A percentile compares a stretch with the other conserved stretches of the same genome.
Evolutionary conservation across 2,329 filamentous ascomycete genomes (phyloP).

Genomic region (Calonectria multiphialidica): DNA sequence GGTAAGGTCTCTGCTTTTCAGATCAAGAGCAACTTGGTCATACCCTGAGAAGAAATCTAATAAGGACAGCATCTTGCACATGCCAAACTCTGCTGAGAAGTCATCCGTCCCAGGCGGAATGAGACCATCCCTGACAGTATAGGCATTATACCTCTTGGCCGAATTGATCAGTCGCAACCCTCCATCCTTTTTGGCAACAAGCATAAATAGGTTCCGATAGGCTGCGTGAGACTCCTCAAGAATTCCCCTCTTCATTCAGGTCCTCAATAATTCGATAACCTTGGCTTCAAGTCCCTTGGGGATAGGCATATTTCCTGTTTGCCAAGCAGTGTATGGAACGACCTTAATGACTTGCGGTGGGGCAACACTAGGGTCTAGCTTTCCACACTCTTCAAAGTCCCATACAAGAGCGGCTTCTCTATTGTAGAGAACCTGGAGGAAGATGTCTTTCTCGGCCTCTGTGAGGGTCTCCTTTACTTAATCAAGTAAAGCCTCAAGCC

Average conservation of each 20-base stretch:
- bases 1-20: neutral
- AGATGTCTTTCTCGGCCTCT: neutral
- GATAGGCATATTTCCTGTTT: neutral
- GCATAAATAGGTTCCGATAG: neutral
- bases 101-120: neutral
- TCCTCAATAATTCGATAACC: neutral
- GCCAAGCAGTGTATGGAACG: neutral
- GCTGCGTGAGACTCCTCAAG: neutral
- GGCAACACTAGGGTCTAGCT: neutral
- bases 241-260: neutral
- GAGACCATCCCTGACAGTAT: neutral
- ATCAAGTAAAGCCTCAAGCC: neutral
- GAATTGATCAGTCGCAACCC: neutral
- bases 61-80: neutral
- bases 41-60: conserved; percentile 2
- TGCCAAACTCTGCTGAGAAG: neutral
- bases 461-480: neutral
- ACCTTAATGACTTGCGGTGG: neutral
- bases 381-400: neutral
- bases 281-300: neutral
- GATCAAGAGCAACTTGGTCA: neutral
- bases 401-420: neutral
- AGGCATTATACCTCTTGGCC: neutral
- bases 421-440: neutral
- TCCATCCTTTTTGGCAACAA: neutral